These are phyloP conservation scores for Monosiga brevicollis DNA, from an alignment of 78 protist species.

Conservation along the genomic window DNA sequence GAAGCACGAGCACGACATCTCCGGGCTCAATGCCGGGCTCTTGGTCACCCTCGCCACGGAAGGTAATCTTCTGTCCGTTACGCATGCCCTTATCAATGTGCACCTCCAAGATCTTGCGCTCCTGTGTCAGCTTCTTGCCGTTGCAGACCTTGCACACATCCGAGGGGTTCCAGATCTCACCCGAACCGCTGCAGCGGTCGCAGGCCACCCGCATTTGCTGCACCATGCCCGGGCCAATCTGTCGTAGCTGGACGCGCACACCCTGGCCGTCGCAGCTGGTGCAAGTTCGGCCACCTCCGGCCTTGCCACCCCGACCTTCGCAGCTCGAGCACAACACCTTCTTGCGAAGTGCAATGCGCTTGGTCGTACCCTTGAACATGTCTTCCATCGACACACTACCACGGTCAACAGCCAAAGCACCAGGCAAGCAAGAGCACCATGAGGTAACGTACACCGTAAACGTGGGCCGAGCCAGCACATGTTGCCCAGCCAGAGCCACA, in stretches of 20 bases:
- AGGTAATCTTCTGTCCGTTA: slow-evolving; percentile 70
- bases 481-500: too few species aligned
- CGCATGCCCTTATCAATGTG: slow-evolving; percentile 87
- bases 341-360: slow-evolving; percentile 70
- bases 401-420: neutral
- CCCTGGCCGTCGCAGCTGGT: slow-evolving; percentile 74
- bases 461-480: too few species aligned
- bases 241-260: slow-evolving; percentile 47
- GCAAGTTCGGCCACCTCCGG: slow-evolving; percentile 28
- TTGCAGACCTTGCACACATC: slow-evolving; percentile 66
- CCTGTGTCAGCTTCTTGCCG: slow-evolving; percentile 68
- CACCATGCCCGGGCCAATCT: slow-evolving; percentile 84
- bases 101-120: slow-evolving; percentile 77
- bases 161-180: slow-evolving; percentile 62
- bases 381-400: slow-evolving; percentile 73
- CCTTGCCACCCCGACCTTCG: slow-evolving; percentile 51
- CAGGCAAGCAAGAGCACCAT: neutral
- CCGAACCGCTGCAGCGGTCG: slow-evolving; percentile 69
- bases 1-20: slow-evolving; percentile 79
- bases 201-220: slow-evolving; percentile 70
- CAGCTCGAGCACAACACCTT: slow-evolving; percentile 72
- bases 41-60: slow-evolving; percentile 86
- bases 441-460: neutral
- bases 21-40: slow-evolving; percentile 83
- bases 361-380: slow-evolving; percentile 85